Base-by-base conservation (phyloP, 2,329 filamentous ascomycete genomes). In the Pseudogymnoascus sp. region DNA sequence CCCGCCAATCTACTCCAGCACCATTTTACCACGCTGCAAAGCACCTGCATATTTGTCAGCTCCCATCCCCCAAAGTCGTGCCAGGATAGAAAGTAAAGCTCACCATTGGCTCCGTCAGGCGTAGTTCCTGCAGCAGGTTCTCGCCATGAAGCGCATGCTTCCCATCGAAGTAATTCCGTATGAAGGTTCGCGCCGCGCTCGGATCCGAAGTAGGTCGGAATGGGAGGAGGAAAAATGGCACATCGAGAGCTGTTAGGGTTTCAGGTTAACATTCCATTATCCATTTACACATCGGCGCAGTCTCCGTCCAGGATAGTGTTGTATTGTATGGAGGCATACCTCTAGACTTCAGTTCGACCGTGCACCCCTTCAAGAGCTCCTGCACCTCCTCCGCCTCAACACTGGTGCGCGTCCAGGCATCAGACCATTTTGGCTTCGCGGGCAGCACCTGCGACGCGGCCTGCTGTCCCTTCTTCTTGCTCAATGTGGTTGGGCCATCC, bases 21-120 rank as follows among this genome's bases (percentile, higher is more conserved):
- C 95, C 95, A 99, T 80, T 97, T 99, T 68, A 95, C 82, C 44
- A 97, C 92, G 71, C 93, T 95, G 68, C 92, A 93, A 62, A 99
- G 84, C 64, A 96, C 92, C 91, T 96, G 67, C 31, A 40, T 33
- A 53, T 19, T 60, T 60, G 61, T 76, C 71, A 76, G 70, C 60
- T 26, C 47, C 64, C 62, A 31, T 64, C 23, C 26, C 36, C 28
- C 64, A 61, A 63, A 11, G 68, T 64, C 23, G 63, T 38, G 47
- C 38, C 36, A 38, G 2, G 44, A 60, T 59, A 59, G 62, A 57
- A 26, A 64, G 59, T 63, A 60, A 62, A 66, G 71, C 85, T 68
- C 82, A 97, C 93, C 88, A 96, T 91, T 65, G 93, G 92, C 76
- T 97, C 93, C 26, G 90, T 91, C 79, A 99, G 87, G 67, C 93